Conservation (phyloP, 768 basidiomycete genomes). For the Psilocybe tampanensis region DNA sequence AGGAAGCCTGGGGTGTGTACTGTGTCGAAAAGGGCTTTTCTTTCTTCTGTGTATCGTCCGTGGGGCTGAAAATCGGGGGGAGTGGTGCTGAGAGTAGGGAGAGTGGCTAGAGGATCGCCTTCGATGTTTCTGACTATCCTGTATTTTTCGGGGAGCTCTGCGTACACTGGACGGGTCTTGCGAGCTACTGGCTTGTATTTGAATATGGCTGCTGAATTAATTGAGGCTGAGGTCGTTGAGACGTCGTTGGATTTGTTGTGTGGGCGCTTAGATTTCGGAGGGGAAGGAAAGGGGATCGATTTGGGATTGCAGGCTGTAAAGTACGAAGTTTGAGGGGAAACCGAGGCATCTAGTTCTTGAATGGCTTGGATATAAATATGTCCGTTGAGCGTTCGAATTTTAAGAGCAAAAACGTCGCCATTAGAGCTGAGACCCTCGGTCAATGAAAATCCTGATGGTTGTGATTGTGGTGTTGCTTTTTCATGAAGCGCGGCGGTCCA, state of each 20-base stretch:
- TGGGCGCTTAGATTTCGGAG: neutral
- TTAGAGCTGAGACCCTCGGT: neutral
- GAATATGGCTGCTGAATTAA: neutral
- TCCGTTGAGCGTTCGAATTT: neutral
- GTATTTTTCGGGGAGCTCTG: conserved; percentile 6
- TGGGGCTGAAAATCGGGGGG: conserved; percentile 13
- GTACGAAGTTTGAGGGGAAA: neutral
- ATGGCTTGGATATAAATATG: neutral
- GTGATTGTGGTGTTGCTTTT: neutral
- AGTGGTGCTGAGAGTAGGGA: conserved; percentile 6
- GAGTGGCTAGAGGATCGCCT: conserved; percentile 5
- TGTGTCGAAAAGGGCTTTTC: neutral
- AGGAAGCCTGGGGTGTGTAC: conserved; percentile 28
- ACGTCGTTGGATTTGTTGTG: neutral
- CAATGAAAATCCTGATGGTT: neutral
- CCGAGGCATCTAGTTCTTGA: neutral
- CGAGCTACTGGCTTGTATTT: conserved; percentile 14
- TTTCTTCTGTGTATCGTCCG: conserved; percentile 21
- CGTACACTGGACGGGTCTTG: neutral
- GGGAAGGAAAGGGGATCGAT: neutral
- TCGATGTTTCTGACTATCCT: conserved; percentile 6
- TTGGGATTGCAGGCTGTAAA: neutral
- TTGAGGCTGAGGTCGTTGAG: neutral
- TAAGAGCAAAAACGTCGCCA: neutral
- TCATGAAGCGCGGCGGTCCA: neutral